Base-by-base conservation (phyloP, 352 stramenopile genomes). In the Globisporangium mamillatum region DNA sequence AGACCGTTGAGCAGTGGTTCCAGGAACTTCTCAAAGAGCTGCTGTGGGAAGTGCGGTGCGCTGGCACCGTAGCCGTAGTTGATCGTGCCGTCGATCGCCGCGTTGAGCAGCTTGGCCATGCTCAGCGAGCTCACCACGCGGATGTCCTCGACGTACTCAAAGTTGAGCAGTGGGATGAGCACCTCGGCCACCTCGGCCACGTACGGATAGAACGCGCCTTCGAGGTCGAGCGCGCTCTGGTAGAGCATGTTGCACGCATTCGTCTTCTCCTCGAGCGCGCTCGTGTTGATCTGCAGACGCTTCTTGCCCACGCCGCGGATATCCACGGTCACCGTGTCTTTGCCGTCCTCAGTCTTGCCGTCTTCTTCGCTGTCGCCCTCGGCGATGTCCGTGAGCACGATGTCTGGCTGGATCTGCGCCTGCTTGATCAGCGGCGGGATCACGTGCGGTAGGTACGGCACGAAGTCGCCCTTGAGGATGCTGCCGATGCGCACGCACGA, bases 211-310 rank as follows among this genome's bases (percentile, higher is more conserved):
- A 96, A 94, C 53, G 78, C 82, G 18, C 88, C 88, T 67, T 94
- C 71, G 20, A 96, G 72, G 67, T 96, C 88, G 58, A 94, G 72
- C 14, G 88, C 88, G 52, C 78, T 91, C 74, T 96, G 88, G 75
- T 94, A 96, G 4, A 96, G 75, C 88, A 96, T 96, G 76, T 96
- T 93, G 70, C 88, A 92, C 36, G 86, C 88, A 63, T 93, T 93
- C 25, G 81, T 84, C 83, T 96, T 96, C 60, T 94, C 88, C 64
- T 94, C 82, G 25, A 96, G 72, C 63, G 88, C 86, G 64, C 76
- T 92, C 61, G 88, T 96, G 76, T 96, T 93, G 64, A 96, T 94
- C 73, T 93, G 81, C 64, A 96, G 72, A 22, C 81, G 82, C 80
- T 93, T 93, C 77, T 91, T 92, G 71, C 86, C 88, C 24, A 87